A percentile compares a stretch with the other conserved stretches of the same genome.
phyloP scores from a whole-genome alignment of 495 filamentous ascomycete species.

The Rostrohypoxylon terebratum region DNA sequence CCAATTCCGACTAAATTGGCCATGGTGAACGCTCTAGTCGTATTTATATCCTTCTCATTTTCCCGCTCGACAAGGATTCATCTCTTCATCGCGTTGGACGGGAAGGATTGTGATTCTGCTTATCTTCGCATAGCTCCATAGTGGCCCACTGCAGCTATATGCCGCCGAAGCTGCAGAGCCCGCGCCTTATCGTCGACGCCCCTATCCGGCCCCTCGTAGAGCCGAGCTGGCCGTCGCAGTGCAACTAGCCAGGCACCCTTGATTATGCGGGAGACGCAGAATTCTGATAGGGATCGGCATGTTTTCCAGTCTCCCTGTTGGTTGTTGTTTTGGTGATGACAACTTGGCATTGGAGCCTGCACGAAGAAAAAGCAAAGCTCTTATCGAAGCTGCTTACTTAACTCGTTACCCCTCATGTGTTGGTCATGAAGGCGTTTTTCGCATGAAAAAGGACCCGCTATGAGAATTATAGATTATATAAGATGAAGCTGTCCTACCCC shows the following conservation, averaged over 20 bases:
- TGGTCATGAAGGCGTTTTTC: not conserved
- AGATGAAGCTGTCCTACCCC: not conserved
- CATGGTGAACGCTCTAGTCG: not conserved
- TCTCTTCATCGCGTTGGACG: not conserved
- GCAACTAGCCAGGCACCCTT: conserved; percentile 1
- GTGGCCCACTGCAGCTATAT: not conserved
- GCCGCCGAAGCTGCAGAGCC: conserved; percentile 14
- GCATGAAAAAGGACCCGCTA: not conserved
- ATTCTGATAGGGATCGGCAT: conserved; percentile 17
- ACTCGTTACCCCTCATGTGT: not conserved
- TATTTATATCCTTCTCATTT: not conserved
- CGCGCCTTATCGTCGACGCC: conserved; percentile 14
- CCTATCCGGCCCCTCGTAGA: conserved; percentile 4
- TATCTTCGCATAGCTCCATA: conserved; percentile 23
- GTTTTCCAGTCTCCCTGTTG: conserved; percentile 14
- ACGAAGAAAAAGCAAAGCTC: not conserved
- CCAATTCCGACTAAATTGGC: not conserved
- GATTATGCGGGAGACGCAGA: conserved; percentile 2
- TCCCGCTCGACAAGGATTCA: not conserved
- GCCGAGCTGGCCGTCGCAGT: conserved; percentile 23
- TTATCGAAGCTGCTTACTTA: conserved; percentile 1
- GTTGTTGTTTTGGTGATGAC: not conserved
- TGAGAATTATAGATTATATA: not conserved
- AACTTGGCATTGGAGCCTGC: conserved; percentile 10
- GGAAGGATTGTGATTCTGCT: conserved; percentile 4